These are phyloP conservation scores for Sugiyamaella valdiviana DNA, from an alignment of 805 yeast genomes.

Conservation along the genomic window DNA sequence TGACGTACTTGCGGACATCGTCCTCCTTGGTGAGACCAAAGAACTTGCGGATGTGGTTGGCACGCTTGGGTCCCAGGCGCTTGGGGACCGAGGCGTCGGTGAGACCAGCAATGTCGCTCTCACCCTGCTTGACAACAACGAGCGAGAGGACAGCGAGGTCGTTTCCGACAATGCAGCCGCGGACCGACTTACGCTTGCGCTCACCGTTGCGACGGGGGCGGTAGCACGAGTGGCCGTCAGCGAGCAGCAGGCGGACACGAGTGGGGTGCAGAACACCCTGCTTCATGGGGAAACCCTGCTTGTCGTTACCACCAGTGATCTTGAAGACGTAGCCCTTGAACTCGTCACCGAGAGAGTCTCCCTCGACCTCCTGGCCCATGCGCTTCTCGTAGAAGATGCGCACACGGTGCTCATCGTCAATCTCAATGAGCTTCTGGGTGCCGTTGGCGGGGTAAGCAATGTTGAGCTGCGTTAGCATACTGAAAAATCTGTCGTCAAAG, in stretches of 20 bases:
- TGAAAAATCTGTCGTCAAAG: too few relatives aligned
- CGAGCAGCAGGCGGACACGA: conserved; percentile 93
- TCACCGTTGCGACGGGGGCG: conserved; percentile 99
- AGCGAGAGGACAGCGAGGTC: conserved; percentile 95
- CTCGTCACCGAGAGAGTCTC: conserved; percentile 97
- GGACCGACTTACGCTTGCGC: conserved; percentile 99
- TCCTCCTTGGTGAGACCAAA: conserved; percentile 95
- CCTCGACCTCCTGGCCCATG: conserved; percentile 99
- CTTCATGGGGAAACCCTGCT: conserved; percentile 99
- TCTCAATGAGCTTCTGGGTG: conserved; percentile 95
- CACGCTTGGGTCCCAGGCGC: conserved; percentile 99
- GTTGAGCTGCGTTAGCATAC: conserved; percentile 60
- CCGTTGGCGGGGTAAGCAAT: conserved; percentile 99
- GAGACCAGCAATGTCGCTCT: conserved; percentile 88
- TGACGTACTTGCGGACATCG: conserved; percentile 85
- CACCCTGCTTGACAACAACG: conserved; percentile 96
- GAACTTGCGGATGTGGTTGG: conserved; percentile 99
- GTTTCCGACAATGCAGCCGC: conserved; percentile 98
- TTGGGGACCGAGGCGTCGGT: conserved; percentile 93
- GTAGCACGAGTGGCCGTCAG: conserved; percentile 97
- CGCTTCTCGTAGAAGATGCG: conserved; percentile 99
- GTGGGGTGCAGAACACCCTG: conserved; percentile 99
- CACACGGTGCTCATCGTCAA: conserved; percentile 98
- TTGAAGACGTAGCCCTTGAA: conserved; percentile 99
- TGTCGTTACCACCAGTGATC: conserved; percentile 99